Base-by-base conservation (phyloP, 257 asterid species). In the Lavandula angustifolia region DNA sequence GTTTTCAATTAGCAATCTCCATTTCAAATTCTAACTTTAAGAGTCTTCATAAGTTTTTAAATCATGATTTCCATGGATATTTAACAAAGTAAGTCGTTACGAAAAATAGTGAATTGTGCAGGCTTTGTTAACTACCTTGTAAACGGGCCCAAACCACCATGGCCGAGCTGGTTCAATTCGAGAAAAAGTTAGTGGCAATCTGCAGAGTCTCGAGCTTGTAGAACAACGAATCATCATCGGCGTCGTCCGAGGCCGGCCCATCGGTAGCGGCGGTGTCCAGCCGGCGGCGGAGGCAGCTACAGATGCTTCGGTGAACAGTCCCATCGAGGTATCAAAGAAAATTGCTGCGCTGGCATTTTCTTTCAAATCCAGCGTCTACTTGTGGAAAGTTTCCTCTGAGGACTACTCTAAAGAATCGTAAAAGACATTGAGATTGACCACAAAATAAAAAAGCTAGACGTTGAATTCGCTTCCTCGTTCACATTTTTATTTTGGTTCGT, bases 61-160 rank as follows among this genome's bases (percentile, higher is more conserved):
- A 22, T 22, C 27, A 22, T 22, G 27, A 22, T 22, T 10, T 62
- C 6, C 44, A 46, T 46, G 10, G 46, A 16, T 14, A 63, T 17
- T 55, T 7, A 55, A 38, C 27, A n/a, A 48, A 50, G 13, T 37
- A 12, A 32, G 1, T 22, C 4, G 4, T 34, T 56, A n/a, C 2
- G 16, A n/a, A 32, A 4, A 16, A 8, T 0, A 14, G 7, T 1
- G n/a, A 34, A 34, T 55, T 56, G 35, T 14, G 33, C 8, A 8
- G 4, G 16, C 9, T 56, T 35, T 55, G 35, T 9, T 0, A 56
- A 14, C 44, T 48, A 84, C 96, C 95, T 84, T 85, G 71, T 70
- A 87, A 60, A 87, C 95, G 0, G 95, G 95, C 31, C 97, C 97
- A 64, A 87, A 0, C 97, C 97, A 32, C 97, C 97, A 62, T 79